Evolutionary conservation across 306 rosid genomes (phyloP).

Genomic region (Pyrus betulifolia): DNA sequence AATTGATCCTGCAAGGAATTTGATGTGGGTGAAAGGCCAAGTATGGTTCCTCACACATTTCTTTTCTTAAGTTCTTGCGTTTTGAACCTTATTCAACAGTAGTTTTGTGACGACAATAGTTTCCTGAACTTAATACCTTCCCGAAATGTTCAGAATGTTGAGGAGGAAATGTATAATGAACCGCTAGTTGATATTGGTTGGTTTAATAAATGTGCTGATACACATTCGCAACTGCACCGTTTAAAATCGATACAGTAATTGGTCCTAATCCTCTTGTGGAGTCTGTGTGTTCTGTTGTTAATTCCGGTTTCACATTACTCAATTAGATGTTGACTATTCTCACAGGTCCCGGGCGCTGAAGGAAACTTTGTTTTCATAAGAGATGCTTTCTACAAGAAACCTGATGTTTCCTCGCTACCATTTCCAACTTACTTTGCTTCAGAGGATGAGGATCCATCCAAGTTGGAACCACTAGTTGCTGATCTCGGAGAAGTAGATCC

Average conservation of each 20-base stretch:
- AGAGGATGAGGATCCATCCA: conserved; percentile 50
- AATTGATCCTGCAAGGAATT: conserved; percentile 86
- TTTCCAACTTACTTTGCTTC: conserved; percentile 76
- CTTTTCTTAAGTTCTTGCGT: not conserved
- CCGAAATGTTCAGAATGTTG: not conserved
- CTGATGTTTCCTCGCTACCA: conserved; percentile 57
- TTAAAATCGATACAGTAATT: not conserved
- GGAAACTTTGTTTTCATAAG: conserved; percentile 88
- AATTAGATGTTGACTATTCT: conserved; percentile 6
- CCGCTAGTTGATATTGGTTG: not conserved
- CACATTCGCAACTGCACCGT: not conserved
- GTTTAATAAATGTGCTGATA: not conserved
- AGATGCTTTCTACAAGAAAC: conserved; percentile 74
- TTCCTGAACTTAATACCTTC: not conserved
- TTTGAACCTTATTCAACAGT: conserved; percentile 9
- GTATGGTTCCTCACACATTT: conserved; percentile 33
- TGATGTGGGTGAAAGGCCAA: conserved; percentile 96
- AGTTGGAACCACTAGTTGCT: conserved; percentile 65
- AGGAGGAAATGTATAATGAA: not conserved
- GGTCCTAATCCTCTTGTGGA: not conserved
- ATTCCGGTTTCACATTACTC: not conserved
- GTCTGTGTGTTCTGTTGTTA: not conserved
- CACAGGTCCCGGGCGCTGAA: conserved; percentile 91
- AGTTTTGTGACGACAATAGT: too few species aligned
- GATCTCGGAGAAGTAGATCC: conserved; percentile 92